Base-by-base conservation (phyloP, 2,329 filamentous ascomycete genomes). In the Chaetomiaceae sp. region DNA sequence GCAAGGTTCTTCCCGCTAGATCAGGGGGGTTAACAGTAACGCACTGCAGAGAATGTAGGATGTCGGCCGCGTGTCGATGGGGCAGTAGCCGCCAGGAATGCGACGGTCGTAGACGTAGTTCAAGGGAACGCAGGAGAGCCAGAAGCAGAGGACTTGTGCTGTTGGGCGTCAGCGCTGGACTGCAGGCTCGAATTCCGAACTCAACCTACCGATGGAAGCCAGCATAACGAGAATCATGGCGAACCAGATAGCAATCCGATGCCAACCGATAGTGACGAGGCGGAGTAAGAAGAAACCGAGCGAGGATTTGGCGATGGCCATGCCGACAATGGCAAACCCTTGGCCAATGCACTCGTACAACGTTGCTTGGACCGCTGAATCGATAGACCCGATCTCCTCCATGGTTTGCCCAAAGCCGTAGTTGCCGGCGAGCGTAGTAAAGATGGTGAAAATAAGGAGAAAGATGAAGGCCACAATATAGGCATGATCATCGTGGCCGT, bases 271-370 rank as follows among this genome's bases (percentile, higher is more conserved):
- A 2, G 63, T 63, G 8, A 73, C 68, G 6, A 74, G 59, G 0
- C 71, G 66, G 2, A 72, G 60, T 7, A 74, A 53, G 45, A 74
- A 73, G 5, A 70, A 62, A 0, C 69, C 70, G 0, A 74, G 60
- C 0, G 71, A 71, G 33, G 63, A 54, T 29, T 74, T 74, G 0
- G 71, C 68, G 5, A 68, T 61, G 8, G 67, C 67, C 64, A 71
- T 73, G 10, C 69, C 71, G 4, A 71, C 42, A 9, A 73, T 61
- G 0, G 67, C 67, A 21, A 73, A 70, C 0, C 65, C 65, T 45
- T 71, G 68, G 2, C 67, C 66, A 2, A 68, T 65, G 56, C 62
- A 64, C n/a, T 70, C 58, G 2, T 68, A 67, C 1, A 60, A 47
- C 1, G 62, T 62, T 2, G 61, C 51, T 6, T 64, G 55, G 10